Base-by-base conservation (phyloP, 2,329 filamentous ascomycete species). In the Penicillium sp. region DNA sequence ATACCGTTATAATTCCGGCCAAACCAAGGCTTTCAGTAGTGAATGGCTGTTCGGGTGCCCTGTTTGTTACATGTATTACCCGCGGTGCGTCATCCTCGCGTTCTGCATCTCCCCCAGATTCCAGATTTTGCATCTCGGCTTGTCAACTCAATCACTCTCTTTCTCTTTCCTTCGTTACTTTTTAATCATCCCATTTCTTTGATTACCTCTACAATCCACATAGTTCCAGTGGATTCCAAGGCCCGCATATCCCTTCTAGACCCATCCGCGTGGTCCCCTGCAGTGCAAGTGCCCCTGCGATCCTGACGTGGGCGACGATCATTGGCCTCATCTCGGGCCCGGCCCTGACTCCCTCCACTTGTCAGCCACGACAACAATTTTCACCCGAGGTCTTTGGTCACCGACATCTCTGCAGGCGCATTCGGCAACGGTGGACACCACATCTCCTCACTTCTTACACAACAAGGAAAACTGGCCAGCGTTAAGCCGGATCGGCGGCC, bases 251-350 rank as follows among this genome's bases (percentile, higher is more conserved):
- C 50, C 48, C 55, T 57, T 60, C 59, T 61, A 62, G 59, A 57
- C 62, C 52, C 52, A 54, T 55, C 58, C 60, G 58, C 55, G 60
- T 56, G 58, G 58, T 60, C 43, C 56, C 53, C 57, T 64, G 63
- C 62, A 61, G 62, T 55, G 48, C 54, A 46, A 59, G 55, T 60
- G 49, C 48, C 53, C 57, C 42, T 56, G 60, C 56, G 33, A 56
- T 44, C 63, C 59, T 68, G 67, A 70, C 67, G 68, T 69, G 67
- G 68, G 60, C 61, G 44, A 51, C 59, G n/a, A 33, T 61, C 56
- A 70, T 70, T 70, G 67, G 67, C 53, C 61, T 61, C 45, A 45
- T 42, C 55, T 53, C 14, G 48, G 23, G 42, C 51, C 52, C 54
- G 53, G 60, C 57, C 59, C 56, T 54, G 64, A 62, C 59, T 56